These are phyloP conservation scores for Sporothrix brunneoviolacea DNA, from an alignment of 2,329 filamentous ascomycete genomes.

Conservation along the genomic window DNA sequence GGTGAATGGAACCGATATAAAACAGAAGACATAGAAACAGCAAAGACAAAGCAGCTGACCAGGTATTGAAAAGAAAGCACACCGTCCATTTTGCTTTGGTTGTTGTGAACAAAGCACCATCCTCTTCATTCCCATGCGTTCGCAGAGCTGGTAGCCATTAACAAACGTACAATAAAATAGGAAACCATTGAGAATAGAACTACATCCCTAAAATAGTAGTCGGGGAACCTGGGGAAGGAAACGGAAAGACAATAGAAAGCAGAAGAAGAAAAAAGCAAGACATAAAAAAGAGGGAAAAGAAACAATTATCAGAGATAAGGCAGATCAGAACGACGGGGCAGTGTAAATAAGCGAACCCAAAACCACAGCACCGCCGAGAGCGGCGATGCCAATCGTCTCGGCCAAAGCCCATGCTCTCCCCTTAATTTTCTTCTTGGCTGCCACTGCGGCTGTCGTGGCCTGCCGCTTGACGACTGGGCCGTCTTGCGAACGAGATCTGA, in stretches of 20 bases:
- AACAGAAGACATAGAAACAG: no score
- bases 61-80: no score
- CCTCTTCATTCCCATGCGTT: no score
- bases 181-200: no score
- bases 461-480: slow-evolving; percentile 12
- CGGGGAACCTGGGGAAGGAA: no score
- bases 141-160: no score
- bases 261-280: not conserved
- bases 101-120: no score
- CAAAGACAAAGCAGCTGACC: no score
- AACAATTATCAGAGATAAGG: not conserved
- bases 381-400: slow-evolving; percentile 28
- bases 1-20: no score
- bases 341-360: slow-evolving; percentile 33
- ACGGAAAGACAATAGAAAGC: not conserved
- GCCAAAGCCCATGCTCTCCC: slow-evolving; percentile 10
- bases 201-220: no score
- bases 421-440: slow-evolving; percentile 1
- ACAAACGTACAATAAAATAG: no score
- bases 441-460: slow-evolving; percentile 10
- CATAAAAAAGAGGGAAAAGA: not conserved
- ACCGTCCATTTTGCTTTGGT: no score
- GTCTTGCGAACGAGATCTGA: not conserved
- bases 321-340: slow-evolving; percentile 27
- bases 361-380: slow-evolving; percentile 31